A percentile compares a stretch with the other conserved stretches of the same genome.
These are phyloP conservation scores for Pisolithus microcarpus DNA, from an alignment of 768 basidiomycete genomes.

Conservation along the genomic window DNA sequence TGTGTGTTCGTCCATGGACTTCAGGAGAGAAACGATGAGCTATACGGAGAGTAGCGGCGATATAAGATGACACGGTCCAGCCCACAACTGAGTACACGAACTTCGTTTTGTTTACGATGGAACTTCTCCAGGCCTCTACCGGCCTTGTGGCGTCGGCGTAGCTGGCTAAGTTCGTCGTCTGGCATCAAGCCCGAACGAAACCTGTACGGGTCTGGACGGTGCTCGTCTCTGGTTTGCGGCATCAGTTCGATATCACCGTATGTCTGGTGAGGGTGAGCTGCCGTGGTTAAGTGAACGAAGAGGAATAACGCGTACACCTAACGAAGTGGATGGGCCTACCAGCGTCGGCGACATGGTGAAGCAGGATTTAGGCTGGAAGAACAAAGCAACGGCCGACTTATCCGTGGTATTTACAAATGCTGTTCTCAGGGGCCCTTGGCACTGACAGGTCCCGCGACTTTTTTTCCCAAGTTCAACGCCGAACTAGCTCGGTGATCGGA, in stretches of 20 bases:
- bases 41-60: slow-evolving; percentile 21
- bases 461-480: too few relatives aligned
- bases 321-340: background rate
- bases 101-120: slow-evolving; percentile 68
- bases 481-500: too few relatives aligned
- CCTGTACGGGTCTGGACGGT: slow-evolving; percentile 56
- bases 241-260: slow-evolving; percentile 34
- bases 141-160: slow-evolving; percentile 49
- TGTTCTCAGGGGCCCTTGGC: background rate
- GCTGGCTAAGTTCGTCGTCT: slow-evolving; percentile 53
- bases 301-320: slow-evolving; percentile 6
- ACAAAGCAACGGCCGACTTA: background rate
- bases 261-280: background rate
- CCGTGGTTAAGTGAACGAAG: background rate
- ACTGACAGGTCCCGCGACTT: too few relatives aligned
- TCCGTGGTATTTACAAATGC: background rate
- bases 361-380: slow-evolving; percentile 21
- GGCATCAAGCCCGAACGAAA: slow-evolving; percentile 55
- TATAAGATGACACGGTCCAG: slow-evolving; percentile 3
- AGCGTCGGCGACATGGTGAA: slow-evolving; percentile 30
- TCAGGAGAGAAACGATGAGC: slow-evolving; percentile 84
- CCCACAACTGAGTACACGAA: slow-evolving; percentile 24
- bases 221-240: slow-evolving; percentile 26
- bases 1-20: slow-evolving; percentile 86
- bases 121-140: slow-evolving; percentile 61